Evolutionary conservation across 2,329 filamentous ascomycete genomes (phyloP), one percentile per base, ranked within the genome.

Genomic region (Mollisiaceae sp.): DNA sequence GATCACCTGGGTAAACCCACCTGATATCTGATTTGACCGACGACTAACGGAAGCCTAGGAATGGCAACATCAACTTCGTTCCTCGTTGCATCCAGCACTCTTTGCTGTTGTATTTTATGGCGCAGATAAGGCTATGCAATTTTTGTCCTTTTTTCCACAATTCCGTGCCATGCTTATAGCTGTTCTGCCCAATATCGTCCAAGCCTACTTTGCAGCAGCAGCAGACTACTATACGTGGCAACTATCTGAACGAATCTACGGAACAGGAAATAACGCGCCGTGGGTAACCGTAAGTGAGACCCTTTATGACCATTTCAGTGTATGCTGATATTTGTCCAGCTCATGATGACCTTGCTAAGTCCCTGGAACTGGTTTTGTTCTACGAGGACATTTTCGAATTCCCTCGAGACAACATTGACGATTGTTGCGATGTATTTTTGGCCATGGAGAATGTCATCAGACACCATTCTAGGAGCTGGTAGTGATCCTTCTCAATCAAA

Each of bases 331-430:
- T 24, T 22, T 32, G 14, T 4, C 32, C 77, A 93, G 89, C 82
- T 97, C 55, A 83, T 85, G 65, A 84, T 95, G 79, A 89, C 88
- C 2, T 78, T 91, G 52, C 81, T 89, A 73, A 97, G 89, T 78
- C 92, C 95, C 8, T 99, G 95, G 93, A 93, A 97, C 77, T 98
- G 92, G 92, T 98, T 95, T 79, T 95, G 91, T 79, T 95, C 93
- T 1, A 94, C 93, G 0, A 86, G 95, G 56, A 97, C 95, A 0
- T 90, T 99, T 75, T 97, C 94, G 62, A 99, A 99, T 79, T 95
- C 90, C 60, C 82, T 98, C 4, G 95, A 99, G 81, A 93, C 91
- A n/a, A 91, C 91, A 0, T 80, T 99, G 71, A 97, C 94, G 4
- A 83, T 91, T 65, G 83, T 88, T 73, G 94, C 93, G 1, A 81